Evolutionary conservation across 768 basidiomycete species (phyloP).

Genomic region (Mycena rebaudengoi): DNA sequence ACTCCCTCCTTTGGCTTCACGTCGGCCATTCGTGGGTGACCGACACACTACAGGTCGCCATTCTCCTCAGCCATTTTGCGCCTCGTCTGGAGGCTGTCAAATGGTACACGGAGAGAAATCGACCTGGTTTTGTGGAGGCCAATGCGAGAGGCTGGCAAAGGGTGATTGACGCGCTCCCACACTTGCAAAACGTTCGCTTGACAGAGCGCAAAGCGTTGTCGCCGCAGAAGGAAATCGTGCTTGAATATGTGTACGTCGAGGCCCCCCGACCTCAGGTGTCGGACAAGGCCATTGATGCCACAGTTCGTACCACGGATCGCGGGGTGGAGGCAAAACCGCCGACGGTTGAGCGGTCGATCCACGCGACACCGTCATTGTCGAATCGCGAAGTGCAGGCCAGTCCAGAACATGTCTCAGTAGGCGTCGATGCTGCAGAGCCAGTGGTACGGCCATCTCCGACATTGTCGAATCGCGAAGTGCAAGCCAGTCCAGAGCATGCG

Average conservation of each 20-base stretch:
- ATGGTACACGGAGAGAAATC: constrained; percentile 82
- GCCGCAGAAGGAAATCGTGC: constrained; percentile 26
- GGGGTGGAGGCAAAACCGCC: constrained; percentile 52
- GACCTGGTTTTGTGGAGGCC: constrained; percentile 72
- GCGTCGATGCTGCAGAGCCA: constrained; percentile 70
- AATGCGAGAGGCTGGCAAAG: constrained; percentile 76
- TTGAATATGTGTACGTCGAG: constrained; percentile 22
- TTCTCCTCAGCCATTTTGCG: constrained; percentile 81
- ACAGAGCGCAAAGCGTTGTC: constrained; percentile 61
- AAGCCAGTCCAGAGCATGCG: constrained; percentile 46
- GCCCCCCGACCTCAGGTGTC: constrained; percentile 28
- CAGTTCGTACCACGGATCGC: constrained; percentile 49
- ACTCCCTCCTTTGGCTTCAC: constrained; percentile 74
- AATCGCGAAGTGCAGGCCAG: constrained; percentile 49
- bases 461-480: constrained; percentile 47
- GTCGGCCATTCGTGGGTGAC: constrained; percentile 78
- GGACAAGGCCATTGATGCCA: constrained; percentile 63
- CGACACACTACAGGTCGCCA: constrained; percentile 74
- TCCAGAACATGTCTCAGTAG: constrained; percentile 48
- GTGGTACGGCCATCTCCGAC: too few species aligned
- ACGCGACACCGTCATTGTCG: constrained; percentile 46
- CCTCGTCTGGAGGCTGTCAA: constrained; percentile 74
- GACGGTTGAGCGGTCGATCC: constrained; percentile 43
- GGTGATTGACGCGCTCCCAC: constrained; percentile 74
- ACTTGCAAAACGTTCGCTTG: constrained; percentile 71